Evolutionary conservation across 805 yeast genomes (phyloP).

Genomic region (Brettanomyces anomalus): DNA sequence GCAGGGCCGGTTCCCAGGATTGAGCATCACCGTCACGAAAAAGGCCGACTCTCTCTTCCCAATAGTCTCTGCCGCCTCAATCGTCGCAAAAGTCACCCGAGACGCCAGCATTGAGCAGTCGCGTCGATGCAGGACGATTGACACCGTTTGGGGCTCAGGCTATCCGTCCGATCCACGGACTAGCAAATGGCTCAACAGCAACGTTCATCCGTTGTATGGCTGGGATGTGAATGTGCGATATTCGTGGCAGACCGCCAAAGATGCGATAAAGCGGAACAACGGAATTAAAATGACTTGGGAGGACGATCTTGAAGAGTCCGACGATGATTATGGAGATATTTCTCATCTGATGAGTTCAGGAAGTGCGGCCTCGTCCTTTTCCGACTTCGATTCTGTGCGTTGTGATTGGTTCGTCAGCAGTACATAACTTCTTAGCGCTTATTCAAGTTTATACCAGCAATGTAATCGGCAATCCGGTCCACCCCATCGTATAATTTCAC

Average conservation of each 20-base stretch:
- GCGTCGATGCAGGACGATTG: constrained; percentile 1
- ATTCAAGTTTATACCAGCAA: not conserved
- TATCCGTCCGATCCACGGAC: constrained; percentile 93
- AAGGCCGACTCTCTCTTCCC: constrained; percentile 93
- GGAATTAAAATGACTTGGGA: constrained; percentile 54
- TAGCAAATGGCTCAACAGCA: constrained; percentile 55
- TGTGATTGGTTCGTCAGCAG: constrained; percentile 14
- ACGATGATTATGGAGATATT: constrained; percentile 18
- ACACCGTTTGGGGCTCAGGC: constrained; percentile 65
- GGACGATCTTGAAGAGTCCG: constrained; percentile 31
- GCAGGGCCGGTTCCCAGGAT: constrained; percentile 54
- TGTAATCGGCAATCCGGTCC: constrained; percentile 6
- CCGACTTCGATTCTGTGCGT: constrained; percentile 4
- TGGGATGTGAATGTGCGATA: constrained; percentile 73
- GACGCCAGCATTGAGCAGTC: constrained; percentile 34
- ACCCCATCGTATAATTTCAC: constrained; percentile 10
- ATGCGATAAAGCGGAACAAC: constrained; percentile 46
- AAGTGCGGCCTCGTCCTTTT: not conserved
- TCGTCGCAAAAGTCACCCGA: constrained; percentile 94
- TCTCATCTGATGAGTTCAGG: constrained; percentile 8
- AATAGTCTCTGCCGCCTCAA: constrained; percentile 88
- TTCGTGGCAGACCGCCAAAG: constrained; percentile 92
- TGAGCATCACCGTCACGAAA: constrained; percentile 64
- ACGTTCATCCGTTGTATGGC: constrained; percentile 70
- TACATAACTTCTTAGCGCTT: not conserved